Conservation (phyloP, 495 filamentous ascomycete species). For the Cercophora scortea region DNA sequence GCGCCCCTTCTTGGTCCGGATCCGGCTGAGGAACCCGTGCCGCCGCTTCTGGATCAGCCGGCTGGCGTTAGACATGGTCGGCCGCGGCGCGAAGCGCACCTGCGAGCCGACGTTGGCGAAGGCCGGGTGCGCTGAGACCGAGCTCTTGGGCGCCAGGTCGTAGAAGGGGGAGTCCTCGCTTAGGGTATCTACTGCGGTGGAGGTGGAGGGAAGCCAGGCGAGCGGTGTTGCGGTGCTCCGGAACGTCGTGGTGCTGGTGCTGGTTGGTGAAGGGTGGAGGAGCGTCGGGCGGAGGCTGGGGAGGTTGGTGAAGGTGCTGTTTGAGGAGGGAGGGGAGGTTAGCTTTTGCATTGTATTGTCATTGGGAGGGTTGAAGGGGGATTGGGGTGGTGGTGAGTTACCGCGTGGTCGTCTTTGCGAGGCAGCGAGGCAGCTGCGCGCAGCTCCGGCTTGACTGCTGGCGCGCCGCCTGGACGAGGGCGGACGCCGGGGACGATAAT, state of each 20-base stretch:
- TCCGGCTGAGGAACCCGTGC: slow-evolving; percentile 38
- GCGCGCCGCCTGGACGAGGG: neutral
- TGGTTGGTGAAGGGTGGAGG: neutral
- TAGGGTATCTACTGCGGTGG: neutral
- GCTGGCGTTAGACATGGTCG: slow-evolving; percentile 32
- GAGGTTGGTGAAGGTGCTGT: slow-evolving; percentile 33
- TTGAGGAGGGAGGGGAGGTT: neutral
- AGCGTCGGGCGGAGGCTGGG: slow-evolving; percentile 32
- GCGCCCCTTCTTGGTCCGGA: slow-evolving; percentile 28
- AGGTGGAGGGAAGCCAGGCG: neutral
- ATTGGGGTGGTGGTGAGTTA: neutral
- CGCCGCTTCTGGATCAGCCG: slow-evolving; percentile 42
- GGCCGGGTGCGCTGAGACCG: slow-evolving; percentile 32
- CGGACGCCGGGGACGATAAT: too few relatives aligned
- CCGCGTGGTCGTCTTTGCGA: neutral
- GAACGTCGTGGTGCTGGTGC: slow-evolving; percentile 17
- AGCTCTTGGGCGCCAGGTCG: slow-evolving; percentile 30
- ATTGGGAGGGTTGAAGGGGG: neutral
- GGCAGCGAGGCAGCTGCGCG: neutral
- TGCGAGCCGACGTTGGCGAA: slow-evolving; percentile 24
- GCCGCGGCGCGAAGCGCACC: slow-evolving; percentile 38
- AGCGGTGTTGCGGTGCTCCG: slow-evolving; percentile 10
- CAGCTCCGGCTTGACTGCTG: neutral
- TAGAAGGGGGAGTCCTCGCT: neutral
- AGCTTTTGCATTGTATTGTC: neutral